Evolutionary conservation across 73 alveolate species (phyloP).

Genomic region (Blepharisma stoltei): DNA sequence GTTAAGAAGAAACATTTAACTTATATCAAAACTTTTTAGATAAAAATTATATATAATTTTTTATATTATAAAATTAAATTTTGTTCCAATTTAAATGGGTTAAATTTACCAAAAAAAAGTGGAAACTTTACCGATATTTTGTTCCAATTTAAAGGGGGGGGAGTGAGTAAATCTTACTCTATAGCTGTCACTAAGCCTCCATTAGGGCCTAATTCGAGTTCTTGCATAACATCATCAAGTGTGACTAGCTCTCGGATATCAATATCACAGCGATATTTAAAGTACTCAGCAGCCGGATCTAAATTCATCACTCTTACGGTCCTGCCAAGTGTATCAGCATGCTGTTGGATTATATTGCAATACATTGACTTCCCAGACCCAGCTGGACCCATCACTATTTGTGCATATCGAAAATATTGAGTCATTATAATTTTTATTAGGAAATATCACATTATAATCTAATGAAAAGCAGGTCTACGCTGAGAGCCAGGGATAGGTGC

Average conservation of each 20-base stretch:
- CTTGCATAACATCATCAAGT: conserved; percentile 78
- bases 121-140: no score
- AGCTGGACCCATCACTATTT: conserved; percentile 81
- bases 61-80: no score
- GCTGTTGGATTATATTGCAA: conserved; percentile 86
- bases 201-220: conserved; percentile 79
- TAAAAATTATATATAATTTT: no score
- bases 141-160: no score
- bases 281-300: conserved; percentile 99
- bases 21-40: no score
- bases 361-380: conserved; percentile 93
- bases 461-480: neutral
- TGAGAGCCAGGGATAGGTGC: no score
- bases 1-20: no score
- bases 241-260: conserved; percentile 83
- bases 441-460: neutral
- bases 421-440: neutral
- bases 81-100: no score
- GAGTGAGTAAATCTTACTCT: conserved; percentile 56
- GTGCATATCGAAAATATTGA: conserved; percentile 48
- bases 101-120: no score
- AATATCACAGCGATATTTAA: conserved; percentile 87
- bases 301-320: conserved; percentile 83
- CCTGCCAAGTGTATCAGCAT: conserved; percentile 69
- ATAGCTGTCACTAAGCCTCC: conserved; percentile 85